Percentiles rank a stretch among this genome's conserved stretches.
These are phyloP conservation scores for Cercospora nicotianae DNA, from an alignment of 2,329 filamentous ascomycete genomes.

Conservation along the genomic window DNA sequence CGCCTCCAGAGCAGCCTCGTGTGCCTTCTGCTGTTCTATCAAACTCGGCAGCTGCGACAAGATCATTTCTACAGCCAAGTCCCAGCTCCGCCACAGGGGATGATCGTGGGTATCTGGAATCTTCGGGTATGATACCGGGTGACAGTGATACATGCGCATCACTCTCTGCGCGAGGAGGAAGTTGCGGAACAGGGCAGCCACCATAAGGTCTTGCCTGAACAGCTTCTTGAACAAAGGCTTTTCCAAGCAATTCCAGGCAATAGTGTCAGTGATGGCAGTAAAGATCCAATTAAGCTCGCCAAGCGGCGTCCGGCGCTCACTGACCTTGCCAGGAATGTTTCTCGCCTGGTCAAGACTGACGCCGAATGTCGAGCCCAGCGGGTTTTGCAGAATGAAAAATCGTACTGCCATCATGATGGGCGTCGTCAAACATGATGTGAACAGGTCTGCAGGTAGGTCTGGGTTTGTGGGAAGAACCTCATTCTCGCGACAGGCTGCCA, in stretches of 20 bases:
- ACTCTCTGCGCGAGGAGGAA: slow-evolving; percentile 92
- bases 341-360: slow-evolving; percentile 80
- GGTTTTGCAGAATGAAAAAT: slow-evolving; percentile 95
- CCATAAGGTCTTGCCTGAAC: slow-evolving; percentile 96
- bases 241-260: slow-evolving; percentile 94
- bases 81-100: slow-evolving; percentile 95
- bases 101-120: slow-evolving; percentile 96
- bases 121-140: slow-evolving; percentile 85
- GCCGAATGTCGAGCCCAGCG: slow-evolving; percentile 57
- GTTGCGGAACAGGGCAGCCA: slow-evolving; percentile 95
- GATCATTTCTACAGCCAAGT: slow-evolving; percentile 93
- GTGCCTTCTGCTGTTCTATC: slow-evolving; percentile 71
- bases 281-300: slow-evolving; percentile 99
- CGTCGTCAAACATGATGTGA: slow-evolving; percentile 92
- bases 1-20: slow-evolving; percentile 35
- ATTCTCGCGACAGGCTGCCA: slow-evolving; percentile 85
- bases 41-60: slow-evolving; percentile 84
- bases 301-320: slow-evolving; percentile 88
- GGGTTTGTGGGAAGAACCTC: slow-evolving; percentile 96
- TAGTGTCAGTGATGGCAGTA: slow-evolving; percentile 97
- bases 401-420: slow-evolving; percentile 96
- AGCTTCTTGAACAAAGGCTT: slow-evolving; percentile 92
- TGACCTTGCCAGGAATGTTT: slow-evolving; percentile 84
- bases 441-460: slow-evolving; percentile 86
- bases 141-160: slow-evolving; percentile 94